Base-by-base conservation (phyloP, 306 rosid genomes). In the Gynostemma pentaphyllum region DNA sequence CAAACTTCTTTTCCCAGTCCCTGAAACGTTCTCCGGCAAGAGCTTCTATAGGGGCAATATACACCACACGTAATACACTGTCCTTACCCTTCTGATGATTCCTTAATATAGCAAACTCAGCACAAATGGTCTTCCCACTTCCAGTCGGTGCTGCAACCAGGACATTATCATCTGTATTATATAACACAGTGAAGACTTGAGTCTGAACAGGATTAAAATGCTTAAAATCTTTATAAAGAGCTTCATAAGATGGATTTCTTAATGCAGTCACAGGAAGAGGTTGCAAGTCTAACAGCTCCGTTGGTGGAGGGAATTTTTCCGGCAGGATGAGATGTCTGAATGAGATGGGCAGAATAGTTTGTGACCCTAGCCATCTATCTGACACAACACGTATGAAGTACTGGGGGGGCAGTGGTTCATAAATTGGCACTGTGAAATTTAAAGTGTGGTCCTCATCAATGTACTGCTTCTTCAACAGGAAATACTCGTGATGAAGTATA, bases 201-300 rank as follows among this genome's bases (percentile, higher is more conserved):
- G 96, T 88, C 85, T 91, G 98, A 47, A 91, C 92, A 70, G 96
- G 95, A 80, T 91, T 88, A 27, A 91, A 91, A 76, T 91, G 98
- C 80, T 88, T 88, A 69, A 85, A 83, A 67, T 81, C 95, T 73
- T 75, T 79, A 69, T 87, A 88, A 5, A 91, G 83, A 67, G 91
- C 80, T 81, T 91, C 98, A 68, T 85, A 91, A 16, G 79, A 74
- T 18, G 88, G 81, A 78, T 85, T 85, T 66, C 89, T 77, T 39
- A 91, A 73, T 30, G 96, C 95, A 62, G 98, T 78, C 62, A 91
- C 96, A 0, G 98, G 98, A 66, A 87, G 81, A 9, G 96, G 89
- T 45, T 88, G 98, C 78, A 91, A 81, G 75, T 91, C 96, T 81
- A 91, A 66, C 49, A 91, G 70, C 76, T 91, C 96, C 15, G 98